Percentiles rank a stretch among this genome's conserved stretches.
These are phyloP conservation scores for Cicer pinnatifidum DNA, from an alignment of 306 rosid species.

Conservation along the genomic window DNA sequence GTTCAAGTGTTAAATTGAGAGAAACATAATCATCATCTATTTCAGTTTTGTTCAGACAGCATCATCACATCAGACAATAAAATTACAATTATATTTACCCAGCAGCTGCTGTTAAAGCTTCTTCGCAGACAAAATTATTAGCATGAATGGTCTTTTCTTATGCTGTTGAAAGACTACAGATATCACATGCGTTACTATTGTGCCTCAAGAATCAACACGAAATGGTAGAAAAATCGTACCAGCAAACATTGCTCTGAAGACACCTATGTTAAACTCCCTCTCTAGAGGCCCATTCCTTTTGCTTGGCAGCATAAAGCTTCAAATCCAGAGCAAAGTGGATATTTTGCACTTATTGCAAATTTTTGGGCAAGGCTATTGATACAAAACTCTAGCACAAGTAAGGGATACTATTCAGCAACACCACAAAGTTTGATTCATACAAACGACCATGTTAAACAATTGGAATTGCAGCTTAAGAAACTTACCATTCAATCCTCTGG, in stretches of 20 bases:
- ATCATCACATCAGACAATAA: conserved; percentile 5
- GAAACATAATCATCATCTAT: conserved; percentile 32
- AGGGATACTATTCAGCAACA: conserved; percentile 12
- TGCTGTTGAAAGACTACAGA: conserved; percentile 30
- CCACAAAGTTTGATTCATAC: conserved; percentile 10
- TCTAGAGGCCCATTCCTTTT: conserved; percentile 33
- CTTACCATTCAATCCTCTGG: conserved; percentile 44
- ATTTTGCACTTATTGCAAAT: conserved; percentile 17
- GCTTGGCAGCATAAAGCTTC: conserved; percentile 40
- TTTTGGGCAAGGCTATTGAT: conserved; percentile 27
- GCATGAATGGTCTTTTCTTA: neutral
- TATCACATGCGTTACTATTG: neutral
- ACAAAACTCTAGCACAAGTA: conserved; percentile 17
- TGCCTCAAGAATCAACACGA: conserved; percentile 31
- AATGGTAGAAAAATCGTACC: conserved; percentile 30
- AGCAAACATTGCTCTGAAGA: conserved; percentile 6
- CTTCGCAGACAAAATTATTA: conserved; percentile 23
- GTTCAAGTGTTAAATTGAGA: conserved; percentile 22
- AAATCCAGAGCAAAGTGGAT: conserved; percentile 33
- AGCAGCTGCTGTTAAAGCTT: conserved; percentile 32
- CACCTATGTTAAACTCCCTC: conserved; percentile 25
- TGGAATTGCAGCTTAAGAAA: conserved; percentile 30
- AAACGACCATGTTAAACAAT: neutral
- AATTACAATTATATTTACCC: conserved; percentile 29
- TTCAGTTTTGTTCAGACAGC: conserved; percentile 18